Conservation (phyloP, 768 basidiomycete species). For the Favolaschia claudopus region DNA sequence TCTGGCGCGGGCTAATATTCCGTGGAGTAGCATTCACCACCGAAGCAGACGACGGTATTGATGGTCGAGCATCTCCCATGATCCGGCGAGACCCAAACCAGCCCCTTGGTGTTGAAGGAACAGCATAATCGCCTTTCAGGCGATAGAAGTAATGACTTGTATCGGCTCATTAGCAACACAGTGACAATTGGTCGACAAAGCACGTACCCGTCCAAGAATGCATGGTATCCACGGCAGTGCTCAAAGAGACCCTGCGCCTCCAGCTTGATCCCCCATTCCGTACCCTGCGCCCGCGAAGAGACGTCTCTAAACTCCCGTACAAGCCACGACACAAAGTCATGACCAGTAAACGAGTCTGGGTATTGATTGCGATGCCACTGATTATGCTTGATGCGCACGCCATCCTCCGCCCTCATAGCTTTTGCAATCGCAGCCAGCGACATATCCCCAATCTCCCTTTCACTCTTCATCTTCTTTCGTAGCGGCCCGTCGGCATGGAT, state of each 20-base stretch:
- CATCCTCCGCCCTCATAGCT: slow-evolving; percentile 86
- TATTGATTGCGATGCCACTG: slow-evolving; percentile 83
- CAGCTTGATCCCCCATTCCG: slow-evolving; percentile 79
- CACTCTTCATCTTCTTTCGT: slow-evolving; percentile 82
- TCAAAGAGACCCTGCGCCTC: slow-evolving; percentile 86
- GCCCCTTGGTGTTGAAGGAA: slow-evolving; percentile 71
- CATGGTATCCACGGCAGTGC: slow-evolving; percentile 80
- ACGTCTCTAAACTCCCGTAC: slow-evolving; percentile 92
- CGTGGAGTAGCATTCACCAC: slow-evolving; percentile 42
- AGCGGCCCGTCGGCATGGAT: slow-evolving; percentile 79
- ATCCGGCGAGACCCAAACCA: slow-evolving; percentile 73
- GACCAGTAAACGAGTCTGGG: slow-evolving; percentile 86
- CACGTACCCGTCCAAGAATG: slow-evolving; percentile 86
- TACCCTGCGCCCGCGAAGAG: slow-evolving; percentile 79
- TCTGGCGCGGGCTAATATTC: slow-evolving; percentile 50
- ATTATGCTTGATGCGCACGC: slow-evolving; percentile 83
- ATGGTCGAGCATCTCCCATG: slow-evolving; percentile 49
- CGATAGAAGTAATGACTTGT: slow-evolving; percentile 89
- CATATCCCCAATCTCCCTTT: slow-evolving; percentile 75
- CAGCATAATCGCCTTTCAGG: slow-evolving; percentile 76
- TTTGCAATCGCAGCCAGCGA: slow-evolving; percentile 71
- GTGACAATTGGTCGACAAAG: not conserved
- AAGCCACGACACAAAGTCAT: slow-evolving; percentile 91
- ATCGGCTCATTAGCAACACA: slow-evolving; percentile 11
- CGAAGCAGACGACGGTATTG: slow-evolving; percentile 24